phyloP scores from a whole-genome alignment of 2,329 filamentous ascomycete genomes.

The Pyricularia grisea region DNA sequence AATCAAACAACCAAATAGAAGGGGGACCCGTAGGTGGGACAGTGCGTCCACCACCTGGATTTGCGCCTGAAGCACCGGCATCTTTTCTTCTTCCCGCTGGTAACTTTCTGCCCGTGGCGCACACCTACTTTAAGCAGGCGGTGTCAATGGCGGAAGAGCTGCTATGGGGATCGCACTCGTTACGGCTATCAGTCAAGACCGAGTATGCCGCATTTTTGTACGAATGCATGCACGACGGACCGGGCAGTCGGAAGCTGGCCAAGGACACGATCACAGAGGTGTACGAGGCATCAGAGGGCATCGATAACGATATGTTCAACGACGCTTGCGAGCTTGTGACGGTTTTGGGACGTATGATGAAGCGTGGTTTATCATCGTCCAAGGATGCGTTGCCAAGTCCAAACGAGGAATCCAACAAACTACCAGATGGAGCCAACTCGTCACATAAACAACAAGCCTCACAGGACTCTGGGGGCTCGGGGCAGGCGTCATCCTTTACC shows the following conservation, averaged over 20 bases:
- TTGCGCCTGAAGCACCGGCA: conserved; percentile 40
- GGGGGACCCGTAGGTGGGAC: conserved; percentile 42
- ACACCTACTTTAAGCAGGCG: conserved; percentile 71
- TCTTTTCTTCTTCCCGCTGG: conserved; percentile 71
- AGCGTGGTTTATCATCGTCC: conserved; percentile 47
- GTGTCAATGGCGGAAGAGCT: conserved; percentile 62
- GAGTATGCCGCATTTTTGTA: conserved; percentile 91
- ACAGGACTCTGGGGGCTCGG: not conserved
- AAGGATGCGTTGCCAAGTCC: not conserved
- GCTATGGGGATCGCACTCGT: conserved; percentile 79
- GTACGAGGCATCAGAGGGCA: conserved; percentile 81
- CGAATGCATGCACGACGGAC: conserved; percentile 79
- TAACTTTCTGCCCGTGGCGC: conserved; percentile 77
- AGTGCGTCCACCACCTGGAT: conserved; percentile 38
- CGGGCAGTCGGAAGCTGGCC: conserved; percentile 67
- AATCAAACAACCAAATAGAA: conserved; percentile 38
- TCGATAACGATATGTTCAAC: conserved; percentile 92
- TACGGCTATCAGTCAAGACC: conserved; percentile 81
- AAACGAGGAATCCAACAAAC: not conserved
- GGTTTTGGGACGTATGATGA: conserved; percentile 81
- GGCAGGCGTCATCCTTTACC: not conserved
- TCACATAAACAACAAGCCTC: not conserved
- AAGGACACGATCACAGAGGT: conserved; percentile 81
- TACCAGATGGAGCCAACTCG: not conserved
- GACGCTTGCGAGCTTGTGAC: conserved; percentile 85